Base-by-base conservation (phyloP, 768 basidiomycete species). In the Exsudoporus frostii region DNA sequence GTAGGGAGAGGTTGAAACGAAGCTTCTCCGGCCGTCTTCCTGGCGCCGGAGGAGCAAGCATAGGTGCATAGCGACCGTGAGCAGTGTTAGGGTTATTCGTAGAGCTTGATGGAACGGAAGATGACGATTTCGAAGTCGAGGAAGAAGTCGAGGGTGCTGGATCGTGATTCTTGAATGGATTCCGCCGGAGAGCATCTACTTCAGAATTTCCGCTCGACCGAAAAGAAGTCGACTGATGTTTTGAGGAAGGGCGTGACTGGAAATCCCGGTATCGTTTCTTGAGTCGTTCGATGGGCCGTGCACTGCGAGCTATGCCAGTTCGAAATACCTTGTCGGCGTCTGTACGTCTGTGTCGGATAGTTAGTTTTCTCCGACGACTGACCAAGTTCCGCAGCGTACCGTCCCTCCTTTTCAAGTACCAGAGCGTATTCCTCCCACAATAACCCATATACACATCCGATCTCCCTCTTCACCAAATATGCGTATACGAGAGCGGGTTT, bases 341-440 rank as follows among this genome's bases (percentile, higher is more conserved):
- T 48, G 79, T 72, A 15, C 72, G 77, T 63, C 94, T 97, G 59
- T 50, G 29, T 20, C 11, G 3, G 19, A 46, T 20, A 48, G 52
- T 55, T 14, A 57, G 47, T 46, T 54, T 47, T 43, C 51, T 11
- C 19, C 30, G 17, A 53, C 14, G 44, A 45, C 46, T n/a, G 41
- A 53, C 50, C 36, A 45, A 46, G 5, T 32, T 50, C 60, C 7
- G 19, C 32, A 19, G 17, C 85, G 67, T 73, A 96, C 96, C 83
- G 81, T 61, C 88, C 86, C 38, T 79, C 79, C 41, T 76, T 73
- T 72, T 98, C 94, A 50, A 96, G 75, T 3, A 85, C 76, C 34
- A 77, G 72, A 2, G 96, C 93, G 69, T 93, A 98, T 61, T 96
- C 93, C 68, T 96, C 92, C 64, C 97, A 99, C 43, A 97, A 73